Evolutionary conservation across 176 grass and related monocot species (phyloP).

Genomic region (Neostapfia colusana): DNA sequence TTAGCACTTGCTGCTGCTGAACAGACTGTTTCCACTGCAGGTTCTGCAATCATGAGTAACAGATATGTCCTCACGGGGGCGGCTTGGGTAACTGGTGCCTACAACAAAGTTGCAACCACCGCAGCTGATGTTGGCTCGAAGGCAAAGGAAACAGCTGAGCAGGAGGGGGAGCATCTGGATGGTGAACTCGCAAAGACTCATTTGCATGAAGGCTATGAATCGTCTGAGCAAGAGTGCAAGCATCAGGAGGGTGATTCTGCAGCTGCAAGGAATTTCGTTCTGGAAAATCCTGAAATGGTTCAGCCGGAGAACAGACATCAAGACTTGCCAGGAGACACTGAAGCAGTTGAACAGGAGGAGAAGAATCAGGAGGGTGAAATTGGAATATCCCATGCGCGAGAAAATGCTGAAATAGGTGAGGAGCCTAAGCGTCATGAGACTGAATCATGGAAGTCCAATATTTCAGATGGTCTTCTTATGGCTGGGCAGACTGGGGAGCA

Average conservation of each 20-base stretch:
- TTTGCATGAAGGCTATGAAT: neutral
- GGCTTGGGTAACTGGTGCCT: slow-evolving; percentile 76
- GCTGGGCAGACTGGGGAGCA: slow-evolving; percentile 20
- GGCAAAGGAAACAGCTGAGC: slow-evolving; percentile 59
- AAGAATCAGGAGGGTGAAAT: slow-evolving; percentile 23
- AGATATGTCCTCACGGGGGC: slow-evolving; percentile 66
- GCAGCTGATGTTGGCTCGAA: slow-evolving; percentile 36
- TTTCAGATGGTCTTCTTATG: slow-evolving; percentile 22
- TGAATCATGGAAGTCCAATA: slow-evolving; percentile 6
- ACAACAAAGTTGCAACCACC: slow-evolving; percentile 62
- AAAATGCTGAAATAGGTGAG: slow-evolving; percentile 1
- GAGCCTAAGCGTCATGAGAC: slow-evolving; percentile 28
- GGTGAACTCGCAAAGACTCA: slow-evolving; percentile 26
- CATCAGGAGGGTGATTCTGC: slow-evolving; percentile 28
- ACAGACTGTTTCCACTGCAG: slow-evolving; percentile 67
- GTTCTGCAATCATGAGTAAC: slow-evolving; percentile 72
- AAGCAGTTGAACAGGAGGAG: neutral
- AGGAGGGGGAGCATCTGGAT: slow-evolving; percentile 21
- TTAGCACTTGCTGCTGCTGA: slow-evolving; percentile 69
- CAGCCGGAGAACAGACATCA: neutral
- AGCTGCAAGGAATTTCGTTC: neutral
- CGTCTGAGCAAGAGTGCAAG: slow-evolving; percentile 16
- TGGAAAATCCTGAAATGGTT: slow-evolving; percentile 17
- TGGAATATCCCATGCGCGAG: neutral
- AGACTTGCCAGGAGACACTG: slow-evolving; percentile 11